phyloP scores from a whole-genome alignment of 2,329 filamentous ascomycete species.

The Aspergillaceae sp. region DNA sequence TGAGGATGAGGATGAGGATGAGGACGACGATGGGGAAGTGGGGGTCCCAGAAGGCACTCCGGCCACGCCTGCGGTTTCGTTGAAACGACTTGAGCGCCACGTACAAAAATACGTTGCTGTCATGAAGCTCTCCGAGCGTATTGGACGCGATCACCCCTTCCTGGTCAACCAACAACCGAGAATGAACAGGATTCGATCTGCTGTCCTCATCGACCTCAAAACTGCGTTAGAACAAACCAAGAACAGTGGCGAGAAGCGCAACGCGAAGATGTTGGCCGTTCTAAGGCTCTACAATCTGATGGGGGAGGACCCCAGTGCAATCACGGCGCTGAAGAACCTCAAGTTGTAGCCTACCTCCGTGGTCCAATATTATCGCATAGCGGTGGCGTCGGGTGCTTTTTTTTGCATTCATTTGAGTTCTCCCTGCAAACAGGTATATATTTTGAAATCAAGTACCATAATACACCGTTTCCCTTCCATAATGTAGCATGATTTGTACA shows the following conservation, averaged over 20 bases:
- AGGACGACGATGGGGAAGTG: constrained; percentile 19
- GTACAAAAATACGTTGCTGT: constrained; percentile 52
- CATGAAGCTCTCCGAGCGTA: constrained; percentile 40
- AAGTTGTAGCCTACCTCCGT: constrained; percentile 18
- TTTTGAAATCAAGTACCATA: constrained; percentile 28
- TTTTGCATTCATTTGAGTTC: constrained; percentile 1
- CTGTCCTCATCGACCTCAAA: constrained; percentile 56
- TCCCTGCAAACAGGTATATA: constrained; percentile 7
- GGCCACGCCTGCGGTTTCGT: constrained; percentile 21
- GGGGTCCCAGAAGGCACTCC: no score
- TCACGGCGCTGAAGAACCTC: constrained; percentile 47
- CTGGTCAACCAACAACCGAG: constrained; percentile 49
- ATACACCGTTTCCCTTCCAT: constrained; percentile 33
- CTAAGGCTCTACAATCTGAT: constrained; percentile 54
- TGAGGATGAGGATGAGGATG: constrained; percentile 29
- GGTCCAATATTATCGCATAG: constrained; percentile 25
- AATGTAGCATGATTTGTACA: constrained; percentile 38
- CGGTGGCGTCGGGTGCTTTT: constrained; percentile 33
- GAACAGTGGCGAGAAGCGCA: constrained; percentile 23
- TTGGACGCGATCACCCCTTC: constrained; percentile 56
- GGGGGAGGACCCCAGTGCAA: constrained; percentile 51
- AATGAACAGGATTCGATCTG: constrained; percentile 51
- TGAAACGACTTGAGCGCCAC: constrained; percentile 46
- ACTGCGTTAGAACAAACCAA: constrained; percentile 53
- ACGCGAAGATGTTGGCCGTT: constrained; percentile 44